These are phyloP conservation scores for Lithocarpus polystachyus DNA, from an alignment of 306 rosid species.

Conservation along the genomic window DNA sequence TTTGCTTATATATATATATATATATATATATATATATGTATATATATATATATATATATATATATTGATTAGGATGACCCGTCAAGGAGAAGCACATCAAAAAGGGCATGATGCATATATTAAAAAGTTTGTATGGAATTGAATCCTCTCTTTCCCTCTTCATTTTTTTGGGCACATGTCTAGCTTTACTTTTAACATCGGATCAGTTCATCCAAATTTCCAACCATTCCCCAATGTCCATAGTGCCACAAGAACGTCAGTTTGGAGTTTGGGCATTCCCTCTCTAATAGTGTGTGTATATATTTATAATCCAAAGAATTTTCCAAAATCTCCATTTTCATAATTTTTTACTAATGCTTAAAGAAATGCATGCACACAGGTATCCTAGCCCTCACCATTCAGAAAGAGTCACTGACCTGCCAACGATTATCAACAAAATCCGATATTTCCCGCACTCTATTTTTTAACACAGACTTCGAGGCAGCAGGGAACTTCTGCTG, in stretches of 20 bases:
- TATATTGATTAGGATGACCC: neutral
- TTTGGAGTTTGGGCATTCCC: neutral
- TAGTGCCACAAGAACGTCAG: no score
- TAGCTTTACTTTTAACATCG: no score
- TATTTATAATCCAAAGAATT: neutral
- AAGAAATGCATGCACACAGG: constrained; percentile 8
- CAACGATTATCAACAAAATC: constrained; percentile 71
- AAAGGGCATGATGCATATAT: neutral
- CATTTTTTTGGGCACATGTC: no score
- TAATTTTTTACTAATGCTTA: constrained; percentile 10
- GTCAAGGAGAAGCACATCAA: neutral
- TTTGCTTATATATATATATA: no score
- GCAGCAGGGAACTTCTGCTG: constrained; percentile 68
- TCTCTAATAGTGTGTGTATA: neutral
- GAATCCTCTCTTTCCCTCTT: no score
- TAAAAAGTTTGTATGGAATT: no score
- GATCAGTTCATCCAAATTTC: no score
- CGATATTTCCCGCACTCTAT: constrained; percentile 78
- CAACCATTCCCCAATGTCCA: no score
- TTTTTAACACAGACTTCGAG: constrained; percentile 63
- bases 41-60: no score
- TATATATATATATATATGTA: no score
- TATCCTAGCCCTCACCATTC: constrained; percentile 1
- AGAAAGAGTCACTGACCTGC: constrained; percentile 60
- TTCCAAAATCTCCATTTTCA: neutral